Conservation (phyloP, 108 stramenopile species). For the Epithemia pelagica region DNA sequence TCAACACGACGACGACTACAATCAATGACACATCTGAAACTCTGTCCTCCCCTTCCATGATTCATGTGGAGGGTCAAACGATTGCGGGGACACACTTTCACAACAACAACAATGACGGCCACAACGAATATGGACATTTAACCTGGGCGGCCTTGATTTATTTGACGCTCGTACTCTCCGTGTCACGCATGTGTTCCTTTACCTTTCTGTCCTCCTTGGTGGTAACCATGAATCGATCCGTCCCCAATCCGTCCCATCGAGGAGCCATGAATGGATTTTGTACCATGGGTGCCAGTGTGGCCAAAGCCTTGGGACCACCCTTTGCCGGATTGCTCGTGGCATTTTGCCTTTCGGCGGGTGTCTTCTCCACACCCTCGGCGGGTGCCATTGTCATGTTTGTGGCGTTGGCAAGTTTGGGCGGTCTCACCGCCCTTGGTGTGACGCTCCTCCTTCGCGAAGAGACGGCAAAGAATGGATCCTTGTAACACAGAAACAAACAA, state of each 20-base stretch:
- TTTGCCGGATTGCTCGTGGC: slow-evolving; percentile 34
- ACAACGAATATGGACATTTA: not conserved
- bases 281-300: slow-evolving; percentile 43
- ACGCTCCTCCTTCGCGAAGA: not conserved
- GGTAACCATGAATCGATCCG: slow-evolving; percentile 27
- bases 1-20: not conserved
- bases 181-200: slow-evolving; percentile 25
- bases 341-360: not conserved
- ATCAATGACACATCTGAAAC: no score
- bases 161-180: slow-evolving; percentile 18
- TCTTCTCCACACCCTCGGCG: not conserved
- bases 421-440: not conserved
- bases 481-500: no score
- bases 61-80: not conserved
- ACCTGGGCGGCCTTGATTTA: slow-evolving; percentile 12
- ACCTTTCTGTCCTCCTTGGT: slow-evolving; percentile 35
- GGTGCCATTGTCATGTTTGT: not conserved
- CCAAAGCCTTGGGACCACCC: slow-evolving; percentile 42
- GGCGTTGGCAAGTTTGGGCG: not conserved
- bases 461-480: no score
- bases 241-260: slow-evolving; percentile 27
- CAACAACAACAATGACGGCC: not conserved
- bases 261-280: slow-evolving; percentile 59
- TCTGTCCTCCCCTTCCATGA: no score
- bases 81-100: not conserved